These are phyloP conservation scores for Filosporella fistucella DNA, from an alignment of 495 filamentous ascomycete species.

Conservation along the genomic window DNA sequence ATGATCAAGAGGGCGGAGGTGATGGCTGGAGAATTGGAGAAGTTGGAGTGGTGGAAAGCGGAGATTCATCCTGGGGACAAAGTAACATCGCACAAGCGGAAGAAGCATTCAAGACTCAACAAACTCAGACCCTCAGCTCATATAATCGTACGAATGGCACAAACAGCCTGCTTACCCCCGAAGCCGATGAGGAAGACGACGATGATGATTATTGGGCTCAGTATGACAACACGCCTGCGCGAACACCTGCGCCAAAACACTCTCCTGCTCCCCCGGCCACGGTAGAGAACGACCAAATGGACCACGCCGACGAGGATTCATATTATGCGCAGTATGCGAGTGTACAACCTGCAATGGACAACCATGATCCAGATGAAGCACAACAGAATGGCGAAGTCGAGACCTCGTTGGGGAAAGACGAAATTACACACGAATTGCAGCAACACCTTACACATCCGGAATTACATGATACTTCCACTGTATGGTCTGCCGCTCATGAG, in stretches of 20 bases:
- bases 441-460: conserved; percentile 8
- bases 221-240: conserved; percentile 80
- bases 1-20: conserved; percentile 61
- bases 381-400: conserved; percentile 22
- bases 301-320: conserved; percentile 57
- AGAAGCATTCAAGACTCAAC: conserved; percentile 28
- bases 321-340: conserved; percentile 87
- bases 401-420: conserved; percentile 16
- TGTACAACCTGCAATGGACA: conserved; percentile 89
- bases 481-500: conserved; percentile 11
- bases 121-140: conserved; percentile 6
- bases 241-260: conserved; percentile 64
- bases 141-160: conserved; percentile 10
- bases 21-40: conserved; percentile 84
- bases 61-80: conserved; percentile 25
- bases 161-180: conserved; percentile 20
- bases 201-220: conserved; percentile 93
- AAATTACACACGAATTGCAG: conserved; percentile 13
- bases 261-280: conserved; percentile 40
- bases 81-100: conserved; percentile 39
- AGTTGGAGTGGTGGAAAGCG: conserved; percentile 54
- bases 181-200: conserved; percentile 51
- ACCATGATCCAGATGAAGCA: conserved; percentile 72
- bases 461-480: conserved; percentile 3
- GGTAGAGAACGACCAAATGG: conserved; percentile 48